These are phyloP conservation scores for Microsporum audouinii DNA, from an alignment of 2,329 filamentous ascomycete species.

Conservation along the genomic window DNA sequence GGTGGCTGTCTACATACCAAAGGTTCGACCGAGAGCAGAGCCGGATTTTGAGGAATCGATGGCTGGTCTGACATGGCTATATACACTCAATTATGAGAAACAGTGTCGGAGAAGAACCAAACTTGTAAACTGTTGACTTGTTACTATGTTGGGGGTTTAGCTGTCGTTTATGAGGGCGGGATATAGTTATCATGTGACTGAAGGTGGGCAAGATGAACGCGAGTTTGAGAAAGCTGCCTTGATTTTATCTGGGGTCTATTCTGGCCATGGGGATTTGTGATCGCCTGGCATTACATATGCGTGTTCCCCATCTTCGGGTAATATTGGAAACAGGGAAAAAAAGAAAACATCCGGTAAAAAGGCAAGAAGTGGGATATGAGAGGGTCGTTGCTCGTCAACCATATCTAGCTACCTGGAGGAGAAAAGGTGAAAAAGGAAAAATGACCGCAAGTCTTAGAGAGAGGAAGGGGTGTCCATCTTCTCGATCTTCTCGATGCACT, in stretches of 20 bases:
- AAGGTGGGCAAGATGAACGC: background rate
- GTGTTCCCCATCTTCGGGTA: background rate
- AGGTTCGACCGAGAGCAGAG: constrained; percentile 23
- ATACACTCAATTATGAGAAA: background rate
- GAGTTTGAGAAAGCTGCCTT: background rate
- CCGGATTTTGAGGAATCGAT: constrained; percentile 17
- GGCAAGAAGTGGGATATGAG: background rate
- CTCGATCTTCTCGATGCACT: constrained; percentile 35
- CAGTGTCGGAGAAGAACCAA: background rate
- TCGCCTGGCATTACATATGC: background rate
- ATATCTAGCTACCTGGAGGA: background rate
- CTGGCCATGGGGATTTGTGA: background rate
- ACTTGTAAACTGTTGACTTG: background rate
- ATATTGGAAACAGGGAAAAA: background rate
- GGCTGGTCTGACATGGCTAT: background rate
- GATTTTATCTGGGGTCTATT: background rate
- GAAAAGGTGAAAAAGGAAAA: background rate
- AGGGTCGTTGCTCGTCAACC: background rate
- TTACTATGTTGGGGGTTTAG: background rate
- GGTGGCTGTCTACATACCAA: constrained; percentile 21
- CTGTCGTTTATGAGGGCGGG: background rate
- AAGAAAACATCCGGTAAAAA: background rate
- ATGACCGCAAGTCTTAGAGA: background rate
- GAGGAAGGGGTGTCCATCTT: constrained; percentile 11
- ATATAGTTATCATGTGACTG: background rate